phyloP scores from a whole-genome alignment of 768 basidiomycete species.

The Tylopilus intermedius region DNA sequence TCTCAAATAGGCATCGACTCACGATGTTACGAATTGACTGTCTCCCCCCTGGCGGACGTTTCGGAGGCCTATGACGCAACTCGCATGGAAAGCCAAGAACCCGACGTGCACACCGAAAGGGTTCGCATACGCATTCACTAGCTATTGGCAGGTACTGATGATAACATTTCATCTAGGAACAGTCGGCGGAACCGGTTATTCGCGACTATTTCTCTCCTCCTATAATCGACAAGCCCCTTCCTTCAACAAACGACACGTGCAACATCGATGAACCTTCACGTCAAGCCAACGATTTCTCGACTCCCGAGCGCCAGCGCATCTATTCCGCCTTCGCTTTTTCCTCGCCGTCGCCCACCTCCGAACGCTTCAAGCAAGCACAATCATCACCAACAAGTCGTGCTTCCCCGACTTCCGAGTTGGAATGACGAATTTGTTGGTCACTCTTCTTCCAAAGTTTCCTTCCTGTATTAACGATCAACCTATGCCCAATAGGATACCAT shows the following conservation, averaged over 20 bases:
- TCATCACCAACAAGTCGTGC: conserved; percentile 28
- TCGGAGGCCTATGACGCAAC: conserved; percentile 59
- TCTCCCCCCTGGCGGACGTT: conserved; percentile 73
- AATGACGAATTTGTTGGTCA: conserved; percentile 9
- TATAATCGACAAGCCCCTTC: conserved; percentile 17
- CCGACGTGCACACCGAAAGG: conserved; percentile 43
- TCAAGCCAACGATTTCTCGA: conserved; percentile 63
- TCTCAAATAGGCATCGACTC: conserved; percentile 59
- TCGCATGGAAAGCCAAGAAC: conserved; percentile 33
- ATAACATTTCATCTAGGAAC: conserved; percentile 34
- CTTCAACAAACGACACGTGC: conserved; percentile 30
- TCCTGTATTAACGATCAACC: conserved; percentile 9
- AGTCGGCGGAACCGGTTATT: conserved; percentile 52
- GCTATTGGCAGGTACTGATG: background rate
- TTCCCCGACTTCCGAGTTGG: conserved; percentile 16
- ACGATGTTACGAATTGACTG: conserved; percentile 76
- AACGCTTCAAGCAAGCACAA: conserved; percentile 46
- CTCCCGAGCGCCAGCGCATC: conserved; percentile 68
- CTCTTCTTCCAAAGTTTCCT: background rate
- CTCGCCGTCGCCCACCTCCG: conserved; percentile 60
- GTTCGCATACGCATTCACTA: conserved; percentile 32
- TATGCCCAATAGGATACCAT: conserved; percentile 23
- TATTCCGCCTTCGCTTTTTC: conserved; percentile 77
- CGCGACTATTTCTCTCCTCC: conserved; percentile 46
- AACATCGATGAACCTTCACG: conserved; percentile 50